These are phyloP conservation scores for Coemansia sp. DNA, from an alignment of 192 early-diverging fungal genomes.

Conservation along the genomic window DNA sequence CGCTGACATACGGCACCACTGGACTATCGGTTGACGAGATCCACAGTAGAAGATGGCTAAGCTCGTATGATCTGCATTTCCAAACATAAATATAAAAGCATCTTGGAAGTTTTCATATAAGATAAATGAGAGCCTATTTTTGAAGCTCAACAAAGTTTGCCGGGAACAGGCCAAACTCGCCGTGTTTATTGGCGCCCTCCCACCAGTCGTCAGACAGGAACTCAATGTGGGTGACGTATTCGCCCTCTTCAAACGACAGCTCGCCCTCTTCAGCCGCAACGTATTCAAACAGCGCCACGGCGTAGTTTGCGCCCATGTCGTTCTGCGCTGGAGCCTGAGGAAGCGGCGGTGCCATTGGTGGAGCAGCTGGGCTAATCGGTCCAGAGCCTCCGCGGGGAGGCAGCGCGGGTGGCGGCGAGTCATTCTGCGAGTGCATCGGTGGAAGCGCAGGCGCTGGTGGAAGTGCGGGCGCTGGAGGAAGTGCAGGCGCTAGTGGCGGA, in stretches of 20 bases:
- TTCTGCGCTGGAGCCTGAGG: slow-evolving; percentile 12
- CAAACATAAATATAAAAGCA: slow-evolving; percentile 23
- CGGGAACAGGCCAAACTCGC: slow-evolving; percentile 72
- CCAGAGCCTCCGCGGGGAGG: slow-evolving; percentile 15
- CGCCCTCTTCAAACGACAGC: slow-evolving; percentile 74
- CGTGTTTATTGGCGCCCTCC: slow-evolving; percentile 66
- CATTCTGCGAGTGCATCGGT: background rate
- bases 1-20: slow-evolving; percentile 82
- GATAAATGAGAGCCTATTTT: background rate
- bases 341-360: slow-evolving; percentile 22
- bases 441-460: slow-evolving; percentile 13
- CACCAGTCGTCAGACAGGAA: slow-evolving; percentile 91
- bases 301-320: slow-evolving; percentile 46
- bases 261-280: slow-evolving; percentile 85
- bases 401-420: slow-evolving; percentile 3
- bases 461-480: background rate
- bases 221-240: slow-evolving; percentile 75
- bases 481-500: slow-evolving; percentile 8
- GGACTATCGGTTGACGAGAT: slow-evolving; percentile 62
- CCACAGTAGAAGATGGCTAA: slow-evolving; percentile 65
- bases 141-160: slow-evolving; percentile 57
- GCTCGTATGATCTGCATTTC: slow-evolving; percentile 86
- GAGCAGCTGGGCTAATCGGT: slow-evolving; percentile 10
- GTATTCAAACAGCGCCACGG: slow-evolving; percentile 80
- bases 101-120: background rate